These are phyloP conservation scores for Tolypocladium inflatum DNA, from an alignment of 2,329 filamentous ascomycete genomes.

Conservation along the genomic window DNA sequence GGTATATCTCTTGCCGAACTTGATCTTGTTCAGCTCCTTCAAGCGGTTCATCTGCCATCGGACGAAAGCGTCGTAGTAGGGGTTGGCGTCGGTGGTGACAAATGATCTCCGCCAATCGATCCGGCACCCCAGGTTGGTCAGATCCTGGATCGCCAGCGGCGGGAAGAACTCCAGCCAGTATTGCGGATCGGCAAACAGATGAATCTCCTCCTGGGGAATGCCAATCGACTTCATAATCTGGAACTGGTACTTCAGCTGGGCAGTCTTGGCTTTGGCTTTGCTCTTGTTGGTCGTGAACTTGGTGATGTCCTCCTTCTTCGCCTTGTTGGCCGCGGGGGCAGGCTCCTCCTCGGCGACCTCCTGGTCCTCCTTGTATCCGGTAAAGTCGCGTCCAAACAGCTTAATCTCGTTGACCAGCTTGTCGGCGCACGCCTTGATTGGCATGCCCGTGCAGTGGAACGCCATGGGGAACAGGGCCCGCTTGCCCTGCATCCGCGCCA, in stretches of 20 bases:
- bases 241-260: conserved; percentile 92
- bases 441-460: conserved; percentile 91
- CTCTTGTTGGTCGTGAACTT: conserved; percentile 92
- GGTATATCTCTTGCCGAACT: conserved; percentile 87
- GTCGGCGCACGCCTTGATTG: conserved; percentile 95
- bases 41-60: conserved; percentile 95
- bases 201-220: conserved; percentile 79
- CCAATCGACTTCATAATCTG: conserved; percentile 91
- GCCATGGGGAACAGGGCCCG: conserved; percentile 80
- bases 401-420: conserved; percentile 86
- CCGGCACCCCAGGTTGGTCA: conserved; percentile 74
- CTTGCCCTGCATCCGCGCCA: conserved; percentile 85
- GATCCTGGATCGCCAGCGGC: conserved; percentile 51
- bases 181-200: conserved; percentile 83
- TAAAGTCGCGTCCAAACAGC: conserved; percentile 80
- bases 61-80: conserved; percentile 92
- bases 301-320: conserved; percentile 70
- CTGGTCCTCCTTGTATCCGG: conserved; percentile 59
- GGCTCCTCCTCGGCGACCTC: conserved; percentile 25
- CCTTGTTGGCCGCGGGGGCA: conserved; percentile 51
- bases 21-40: conserved; percentile 83
- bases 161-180: conserved; percentile 90
- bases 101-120: conserved; percentile 92
- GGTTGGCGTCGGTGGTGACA: conserved; percentile 92
- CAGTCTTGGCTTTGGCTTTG: conserved; percentile 81